Base-by-base conservation (phyloP, 306 rosid species). In the Glycine latifolia region DNA sequence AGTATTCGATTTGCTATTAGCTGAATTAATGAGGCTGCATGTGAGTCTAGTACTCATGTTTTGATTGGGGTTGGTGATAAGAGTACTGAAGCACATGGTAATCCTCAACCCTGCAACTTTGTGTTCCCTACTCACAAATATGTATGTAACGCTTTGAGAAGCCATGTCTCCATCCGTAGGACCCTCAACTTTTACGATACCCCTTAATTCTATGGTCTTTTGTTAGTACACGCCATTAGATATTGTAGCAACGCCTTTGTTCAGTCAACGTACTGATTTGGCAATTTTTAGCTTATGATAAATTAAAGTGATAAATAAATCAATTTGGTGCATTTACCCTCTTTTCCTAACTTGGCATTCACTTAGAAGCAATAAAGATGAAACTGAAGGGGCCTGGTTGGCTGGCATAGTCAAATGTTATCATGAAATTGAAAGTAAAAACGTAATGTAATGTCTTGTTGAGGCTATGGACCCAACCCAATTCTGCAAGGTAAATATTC, bases 81-180 rank as follows among this genome's bases (percentile, higher is more conserved):
- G 78, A 65, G 84, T 69, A 78, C 73, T 10, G 82, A 79, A 82
- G 85, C 89, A 86, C 81, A 77, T 89, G 82, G 77, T 68, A 66
- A 56, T 72, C 68, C 37, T 54, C 43, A 65, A 60, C 69, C 78
- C 15, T 68, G 72, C 78, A 73, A 83, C 55, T 69, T 82, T 54
- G 37, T 76, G 83, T 82, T 86, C 81, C 85, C 80, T 62, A 55
- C 47, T 50, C 15, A 55, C 61, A 53, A 60, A 76, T 82, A 81
- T 73, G 56, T 48, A 74, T 6, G 6, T 16, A 71, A 26, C 4
- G 46, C 41, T 62, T 78, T 31, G 60, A 65, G 14, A 61, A 74
- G 76, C 76, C 15, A 66, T 26, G 76, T 80, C 82, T 81, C 78
- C 26, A 37, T 78, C 13, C 20, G 79, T 79, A 75, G 88, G 87